These are phyloP conservation scores for Jackrogersella multiformis DNA, from an alignment of 495 filamentous ascomycete genomes.

Conservation along the genomic window DNA sequence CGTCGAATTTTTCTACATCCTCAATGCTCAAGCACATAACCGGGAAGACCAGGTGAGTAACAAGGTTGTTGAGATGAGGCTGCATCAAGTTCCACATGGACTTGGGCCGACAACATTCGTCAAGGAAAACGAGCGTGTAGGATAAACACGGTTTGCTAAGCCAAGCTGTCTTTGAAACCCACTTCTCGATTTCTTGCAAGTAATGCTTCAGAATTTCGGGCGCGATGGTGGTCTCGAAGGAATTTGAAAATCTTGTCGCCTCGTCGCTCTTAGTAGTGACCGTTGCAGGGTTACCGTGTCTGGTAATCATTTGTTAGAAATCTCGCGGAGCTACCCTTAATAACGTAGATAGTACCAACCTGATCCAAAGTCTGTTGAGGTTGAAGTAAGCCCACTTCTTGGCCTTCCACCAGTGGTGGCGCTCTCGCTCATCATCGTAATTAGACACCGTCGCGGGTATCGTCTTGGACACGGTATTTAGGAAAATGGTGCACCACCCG, in stretches of 20 bases:
- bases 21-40: conserved; percentile 92
- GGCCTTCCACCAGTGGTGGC: conserved; percentile 98
- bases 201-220: conserved; percentile 95
- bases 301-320: conserved; percentile 52
- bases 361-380: conserved; percentile 91
- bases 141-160: conserved; percentile 92
- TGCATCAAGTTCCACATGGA: conserved; percentile 94
- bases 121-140: conserved; percentile 90
- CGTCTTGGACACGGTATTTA: conserved; percentile 85
- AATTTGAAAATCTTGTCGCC: conserved; percentile 81
- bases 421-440: conserved; percentile 85
- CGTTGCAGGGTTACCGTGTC: conserved; percentile 86
- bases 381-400: conserved; percentile 99
- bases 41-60: conserved; percentile 94
- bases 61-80: conserved; percentile 88
- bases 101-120: conserved; percentile 97
- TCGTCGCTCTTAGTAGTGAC: conserved; percentile 71
- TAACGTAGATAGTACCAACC: conserved; percentile 61
- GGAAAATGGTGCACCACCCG: conserved; percentile 93
- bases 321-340: background rate
- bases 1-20: conserved; percentile 91
- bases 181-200: conserved; percentile 91
- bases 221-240: conserved; percentile 89
- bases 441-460: conserved; percentile 81
- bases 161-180: conserved; percentile 94